Evolutionary conservation across 106 monocot species (phyloP).

Genomic region (Acanthochlamys bracteata): DNA sequence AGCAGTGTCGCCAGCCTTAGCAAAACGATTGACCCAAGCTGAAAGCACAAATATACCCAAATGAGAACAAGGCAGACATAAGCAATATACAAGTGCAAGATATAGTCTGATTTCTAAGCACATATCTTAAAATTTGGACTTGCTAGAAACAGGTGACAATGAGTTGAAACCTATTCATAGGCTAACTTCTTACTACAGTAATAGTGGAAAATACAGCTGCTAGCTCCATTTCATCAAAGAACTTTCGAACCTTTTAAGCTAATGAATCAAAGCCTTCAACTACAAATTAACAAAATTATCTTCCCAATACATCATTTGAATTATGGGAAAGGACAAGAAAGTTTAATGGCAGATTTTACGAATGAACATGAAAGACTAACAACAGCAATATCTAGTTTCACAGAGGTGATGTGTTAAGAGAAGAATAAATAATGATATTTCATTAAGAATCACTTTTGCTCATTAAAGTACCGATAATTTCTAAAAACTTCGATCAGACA

Average conservation of each 20-base stretch:
- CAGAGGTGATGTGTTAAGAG: no score
- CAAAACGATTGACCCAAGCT: conserved; percentile 24
- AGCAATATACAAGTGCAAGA: not conserved
- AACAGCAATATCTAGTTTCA: no score
- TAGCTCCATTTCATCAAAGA: no score
- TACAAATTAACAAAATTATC: not conserved
- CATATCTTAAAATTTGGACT: not conserved
- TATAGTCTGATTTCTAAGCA: no score
- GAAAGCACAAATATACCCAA: not conserved
- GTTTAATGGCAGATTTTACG: no score
- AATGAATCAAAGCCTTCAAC: no score
- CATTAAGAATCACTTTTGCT: no score
- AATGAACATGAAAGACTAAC: no score
- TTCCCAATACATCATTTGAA: not conserved
- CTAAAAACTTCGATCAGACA: no score
- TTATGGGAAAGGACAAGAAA: no score
- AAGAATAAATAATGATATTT: no score
- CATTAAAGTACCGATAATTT: not conserved
- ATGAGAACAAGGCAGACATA: not conserved
- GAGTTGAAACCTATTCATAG: not conserved
- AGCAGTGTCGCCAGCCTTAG: conserved; percentile 24
- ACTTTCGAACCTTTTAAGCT: no score
- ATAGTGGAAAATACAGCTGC: not conserved
- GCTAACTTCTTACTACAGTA: not conserved
- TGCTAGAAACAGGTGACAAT: not conserved